These are phyloP conservation scores for Theileria annulata DNA, from an alignment of 169 alveolate species.

Conservation along the genomic window DNA sequence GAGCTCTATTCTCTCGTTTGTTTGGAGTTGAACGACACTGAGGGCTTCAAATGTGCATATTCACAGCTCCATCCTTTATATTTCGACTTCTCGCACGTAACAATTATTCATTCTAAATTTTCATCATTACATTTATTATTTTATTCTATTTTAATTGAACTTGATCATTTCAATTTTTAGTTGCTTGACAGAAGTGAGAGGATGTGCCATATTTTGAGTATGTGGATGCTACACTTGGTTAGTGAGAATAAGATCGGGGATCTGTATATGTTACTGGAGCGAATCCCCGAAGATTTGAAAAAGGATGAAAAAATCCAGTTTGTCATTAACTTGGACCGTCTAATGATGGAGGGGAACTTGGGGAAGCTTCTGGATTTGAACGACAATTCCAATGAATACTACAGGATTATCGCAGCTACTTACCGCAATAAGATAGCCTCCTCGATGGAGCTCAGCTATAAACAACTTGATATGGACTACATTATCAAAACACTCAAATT, in stretches of 20 bases:
- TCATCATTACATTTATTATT: background rate
- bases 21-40: conserved; percentile 23
- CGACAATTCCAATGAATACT: conserved; percentile 39
- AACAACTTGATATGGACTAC: conserved; percentile 34
- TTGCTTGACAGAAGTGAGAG: conserved; percentile 48
- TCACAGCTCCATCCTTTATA: conserved; percentile 46
- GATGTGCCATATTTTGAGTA: conserved; percentile 64
- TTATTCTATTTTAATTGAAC: background rate
- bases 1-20: conserved; percentile 55
- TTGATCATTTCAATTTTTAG: background rate
- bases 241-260: conserved; percentile 74
- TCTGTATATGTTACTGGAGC: conserved; percentile 72
- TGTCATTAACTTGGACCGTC: conserved; percentile 71
- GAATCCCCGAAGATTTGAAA: conserved; percentile 41
- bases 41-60: conserved; percentile 46
- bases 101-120: background rate
- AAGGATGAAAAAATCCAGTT: conserved; percentile 39
- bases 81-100: conserved; percentile 44
- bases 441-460: conserved; percentile 68
- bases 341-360: conserved; percentile 77
- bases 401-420: conserved; percentile 60
- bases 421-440: conserved; percentile 71
- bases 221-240: conserved; percentile 67
- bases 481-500: conserved; percentile 59
- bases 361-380: conserved; percentile 41